Conservation (phyloP, 1,284 basidiomycete species). For the Boletellus dicymbophilus region DNA sequence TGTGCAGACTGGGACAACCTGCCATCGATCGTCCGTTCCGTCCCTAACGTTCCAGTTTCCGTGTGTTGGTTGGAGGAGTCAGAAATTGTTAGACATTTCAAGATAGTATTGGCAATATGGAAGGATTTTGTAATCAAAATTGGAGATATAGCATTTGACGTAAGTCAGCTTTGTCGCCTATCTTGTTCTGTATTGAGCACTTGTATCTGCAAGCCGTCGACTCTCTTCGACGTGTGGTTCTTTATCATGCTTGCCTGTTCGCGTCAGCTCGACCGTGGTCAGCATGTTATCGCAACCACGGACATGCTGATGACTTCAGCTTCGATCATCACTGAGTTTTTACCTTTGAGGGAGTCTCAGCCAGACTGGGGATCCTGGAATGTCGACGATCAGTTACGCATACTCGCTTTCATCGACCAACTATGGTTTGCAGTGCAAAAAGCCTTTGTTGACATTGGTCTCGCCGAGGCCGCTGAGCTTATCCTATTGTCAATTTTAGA, state of each 20-base stretch:
- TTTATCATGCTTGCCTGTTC: conserved; percentile 51
- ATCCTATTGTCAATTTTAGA: conserved; percentile 45
- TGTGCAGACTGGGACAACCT: conserved; percentile 22
- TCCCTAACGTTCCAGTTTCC: conserved; percentile 25
- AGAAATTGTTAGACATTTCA: conserved; percentile 49
- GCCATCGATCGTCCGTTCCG: conserved; percentile 16
- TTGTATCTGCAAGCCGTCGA: conserved; percentile 34
- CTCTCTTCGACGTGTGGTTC: conserved; percentile 48
- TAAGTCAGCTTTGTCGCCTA: conserved; percentile 20
- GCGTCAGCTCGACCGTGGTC: conserved; percentile 40
- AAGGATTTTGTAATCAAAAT: conserved; percentile 23
- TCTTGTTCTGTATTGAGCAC: conserved; percentile 5
- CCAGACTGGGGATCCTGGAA: conserved; percentile 29
- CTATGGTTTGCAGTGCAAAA: conserved; percentile 54
- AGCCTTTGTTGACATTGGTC: conserved; percentile 41
- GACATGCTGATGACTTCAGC: conserved; percentile 30
- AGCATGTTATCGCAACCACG: conserved; percentile 36
- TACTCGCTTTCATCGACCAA: conserved; percentile 38
- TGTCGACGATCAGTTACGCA: conserved; percentile 35
- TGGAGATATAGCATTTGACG: conserved; percentile 17
- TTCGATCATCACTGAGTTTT: conserved; percentile 24
- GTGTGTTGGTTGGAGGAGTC: conserved; percentile 42
- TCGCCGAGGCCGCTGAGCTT: conserved; percentile 42
- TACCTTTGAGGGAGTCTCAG: conserved; percentile 14
- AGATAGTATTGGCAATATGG: conserved; percentile 44